A percentile compares a stretch with the other conserved stretches of the same genome.
Evolutionary conservation across 441 rosid genomes (phyloP).

Genomic region (Cnidoscolus chayamansa): DNA sequence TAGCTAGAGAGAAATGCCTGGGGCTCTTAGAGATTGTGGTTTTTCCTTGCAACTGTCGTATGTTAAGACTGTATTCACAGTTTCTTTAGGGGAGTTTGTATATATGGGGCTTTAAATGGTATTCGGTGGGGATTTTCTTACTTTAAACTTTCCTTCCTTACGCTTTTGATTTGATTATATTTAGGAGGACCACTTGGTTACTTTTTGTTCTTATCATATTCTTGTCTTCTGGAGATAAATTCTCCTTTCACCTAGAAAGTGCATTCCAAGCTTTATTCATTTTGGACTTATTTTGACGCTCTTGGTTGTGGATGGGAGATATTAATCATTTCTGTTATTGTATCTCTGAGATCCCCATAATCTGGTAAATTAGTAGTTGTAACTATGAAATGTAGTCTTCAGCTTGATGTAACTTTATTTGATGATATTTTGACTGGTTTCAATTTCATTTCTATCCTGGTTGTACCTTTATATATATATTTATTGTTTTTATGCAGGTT

Average conservation of each 20-base stretch:
- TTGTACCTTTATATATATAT: slow-evolving; percentile 16
- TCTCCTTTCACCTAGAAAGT: background rate
- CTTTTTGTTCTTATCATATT: background rate
- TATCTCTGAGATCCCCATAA: background rate
- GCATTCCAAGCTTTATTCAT: background rate
- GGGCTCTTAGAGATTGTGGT: background rate
- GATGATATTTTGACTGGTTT: slow-evolving; percentile 12
- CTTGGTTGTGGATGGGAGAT: background rate
- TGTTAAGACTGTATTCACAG: background rate
- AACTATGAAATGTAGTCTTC: background rate
- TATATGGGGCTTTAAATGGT: background rate
- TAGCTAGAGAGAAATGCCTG: background rate
- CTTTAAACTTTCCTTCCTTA: background rate
- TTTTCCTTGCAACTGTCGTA: background rate
- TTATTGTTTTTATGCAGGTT: slow-evolving; percentile 50
- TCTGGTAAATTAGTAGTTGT: background rate
- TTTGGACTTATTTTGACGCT: background rate
- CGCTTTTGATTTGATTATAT: background rate
- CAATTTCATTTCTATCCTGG: background rate
- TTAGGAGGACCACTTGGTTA: background rate
- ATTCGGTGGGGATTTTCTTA: background rate
- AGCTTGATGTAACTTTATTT: background rate
- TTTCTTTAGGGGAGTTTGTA: background rate
- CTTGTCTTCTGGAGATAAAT: too few relatives aligned
- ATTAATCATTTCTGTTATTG: background rate